phyloP scores from a whole-genome alignment of 305 asterid species.

The Fraxinus nigra region DNA sequence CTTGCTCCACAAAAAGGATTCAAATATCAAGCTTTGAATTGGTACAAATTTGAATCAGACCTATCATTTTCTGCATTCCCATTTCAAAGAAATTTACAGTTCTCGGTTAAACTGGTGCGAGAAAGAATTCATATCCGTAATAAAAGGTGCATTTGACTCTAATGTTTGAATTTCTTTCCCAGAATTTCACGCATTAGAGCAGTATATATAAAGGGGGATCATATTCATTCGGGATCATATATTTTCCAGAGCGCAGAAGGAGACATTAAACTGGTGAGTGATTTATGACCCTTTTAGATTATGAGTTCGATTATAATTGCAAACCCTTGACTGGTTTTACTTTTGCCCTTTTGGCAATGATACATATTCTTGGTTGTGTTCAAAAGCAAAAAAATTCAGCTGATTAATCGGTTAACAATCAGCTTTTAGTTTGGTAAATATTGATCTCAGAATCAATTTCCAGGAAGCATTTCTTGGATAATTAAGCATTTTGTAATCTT shows the following conservation, averaged over 20 bases:
- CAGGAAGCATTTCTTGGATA: background rate
- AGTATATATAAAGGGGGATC: slow-evolving; percentile 23
- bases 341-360: background rate
- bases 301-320: background rate
- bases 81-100: slow-evolving; percentile 28
- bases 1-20: slow-evolving; percentile 15
- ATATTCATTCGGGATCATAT: background rate
- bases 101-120: slow-evolving; percentile 24
- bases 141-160: slow-evolving; percentile 30
- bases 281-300: background rate
- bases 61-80: slow-evolving; percentile 45
- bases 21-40: slow-evolving; percentile 49
- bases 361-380: background rate
- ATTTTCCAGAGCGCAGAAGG: background rate
- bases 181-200: background rate
- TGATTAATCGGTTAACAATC: background rate
- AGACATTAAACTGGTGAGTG: slow-evolving; percentile 35
- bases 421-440: background rate
- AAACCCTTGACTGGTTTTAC: background rate
- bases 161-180: background rate
- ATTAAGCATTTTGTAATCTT: slow-evolving; percentile 28
- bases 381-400: no score
- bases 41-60: slow-evolving; percentile 37
- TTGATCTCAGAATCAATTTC: background rate
- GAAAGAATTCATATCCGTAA: slow-evolving; percentile 38